These are phyloP conservation scores for Lachnellula cervina DNA, from an alignment of 2,329 filamentous ascomycete genomes.

Conservation along the genomic window DNA sequence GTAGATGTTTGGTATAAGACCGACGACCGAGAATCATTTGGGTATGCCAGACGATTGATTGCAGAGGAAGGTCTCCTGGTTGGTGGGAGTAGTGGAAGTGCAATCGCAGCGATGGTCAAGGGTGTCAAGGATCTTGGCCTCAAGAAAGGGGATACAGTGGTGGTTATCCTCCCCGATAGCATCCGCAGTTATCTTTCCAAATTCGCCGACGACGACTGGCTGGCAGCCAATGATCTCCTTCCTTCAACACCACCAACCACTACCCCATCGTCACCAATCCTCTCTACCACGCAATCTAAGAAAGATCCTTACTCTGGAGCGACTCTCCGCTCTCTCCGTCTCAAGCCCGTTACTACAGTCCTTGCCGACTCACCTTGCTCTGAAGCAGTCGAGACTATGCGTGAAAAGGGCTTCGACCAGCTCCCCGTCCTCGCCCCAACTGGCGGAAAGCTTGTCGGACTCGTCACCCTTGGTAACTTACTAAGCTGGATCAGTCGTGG, in stretches of 20 bases:
- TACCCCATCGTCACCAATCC: constrained; percentile 35
- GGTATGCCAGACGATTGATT: constrained; percentile 84
- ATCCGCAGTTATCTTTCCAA: constrained; percentile 97
- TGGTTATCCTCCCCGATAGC: constrained; percentile 90
- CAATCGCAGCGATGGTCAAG: constrained; percentile 74
- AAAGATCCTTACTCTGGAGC: constrained; percentile 70
- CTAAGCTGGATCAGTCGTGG: constrained; percentile 85
- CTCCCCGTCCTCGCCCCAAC: constrained; percentile 76
- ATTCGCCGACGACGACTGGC: constrained; percentile 98
- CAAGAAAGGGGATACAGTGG: constrained; percentile 77
- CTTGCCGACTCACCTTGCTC: constrained; percentile 65
- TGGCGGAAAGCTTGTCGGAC: constrained; percentile 72
- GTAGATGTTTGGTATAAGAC: constrained; percentile 99
- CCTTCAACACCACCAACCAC: constrained; percentile 51
- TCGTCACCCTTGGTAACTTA: constrained; percentile 92
- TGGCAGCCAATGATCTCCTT: constrained; percentile 90
- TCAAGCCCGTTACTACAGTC: constrained; percentile 92
- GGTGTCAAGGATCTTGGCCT: constrained; percentile 74
- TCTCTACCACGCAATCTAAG: constrained; percentile 29
- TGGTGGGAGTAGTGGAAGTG: constrained; percentile 89
- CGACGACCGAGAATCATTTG: constrained; percentile 85
- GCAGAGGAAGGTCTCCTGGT: constrained; percentile 91
- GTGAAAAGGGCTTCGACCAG: constrained; percentile 96
- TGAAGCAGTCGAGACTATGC: constrained; percentile 95
- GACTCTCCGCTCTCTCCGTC: constrained; percentile 74